Percentiles rank a stretch among this genome's conserved stretches.
Conservation (phyloP, 345 rosid species). For the Barbarea vulgaris region DNA sequence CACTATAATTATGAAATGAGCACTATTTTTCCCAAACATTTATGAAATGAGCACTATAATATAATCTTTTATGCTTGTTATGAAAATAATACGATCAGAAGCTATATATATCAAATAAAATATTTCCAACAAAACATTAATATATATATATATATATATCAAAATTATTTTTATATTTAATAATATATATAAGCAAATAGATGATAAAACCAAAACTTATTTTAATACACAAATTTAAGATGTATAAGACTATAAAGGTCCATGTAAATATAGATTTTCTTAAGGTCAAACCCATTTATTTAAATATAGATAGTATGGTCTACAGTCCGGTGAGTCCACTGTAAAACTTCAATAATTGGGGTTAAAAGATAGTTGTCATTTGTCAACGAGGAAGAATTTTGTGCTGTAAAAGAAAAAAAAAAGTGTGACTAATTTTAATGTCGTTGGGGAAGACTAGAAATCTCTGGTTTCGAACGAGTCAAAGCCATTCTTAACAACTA, state of each 20-base stretch:
- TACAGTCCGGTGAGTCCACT: not conserved
- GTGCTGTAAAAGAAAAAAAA: slow-evolving; percentile 1
- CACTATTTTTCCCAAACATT: too few relatives aligned
- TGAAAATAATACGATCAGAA: not conserved
- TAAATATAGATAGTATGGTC: not conserved
- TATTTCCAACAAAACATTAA: not conserved
- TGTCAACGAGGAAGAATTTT: slow-evolving; percentile 17
- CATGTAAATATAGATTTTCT: not conserved
- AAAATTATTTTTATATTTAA: not conserved
- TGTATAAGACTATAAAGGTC: not conserved
- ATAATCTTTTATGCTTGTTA: not conserved
- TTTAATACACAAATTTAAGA: not conserved
- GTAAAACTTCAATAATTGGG: not conserved
- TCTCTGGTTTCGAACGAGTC: slow-evolving; percentile 8
- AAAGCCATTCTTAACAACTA: slow-evolving; percentile 21
- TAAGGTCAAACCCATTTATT: not conserved
- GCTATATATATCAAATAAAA: not conserved
- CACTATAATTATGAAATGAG: too few relatives aligned
- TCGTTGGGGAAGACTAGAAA: slow-evolving; percentile 30
- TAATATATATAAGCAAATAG: not conserved
- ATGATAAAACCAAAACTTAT: not conserved
- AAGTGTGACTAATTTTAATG: not conserved
- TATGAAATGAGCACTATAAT: not conserved
- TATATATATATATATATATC: too few relatives aligned
- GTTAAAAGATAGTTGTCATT: slow-evolving; percentile 1